A percentile compares a stretch with the other conserved stretches of the same genome.
Conservation (phyloP, 1,284 basidiomycete genomes). For the Kwoniella shivajii region DNA sequence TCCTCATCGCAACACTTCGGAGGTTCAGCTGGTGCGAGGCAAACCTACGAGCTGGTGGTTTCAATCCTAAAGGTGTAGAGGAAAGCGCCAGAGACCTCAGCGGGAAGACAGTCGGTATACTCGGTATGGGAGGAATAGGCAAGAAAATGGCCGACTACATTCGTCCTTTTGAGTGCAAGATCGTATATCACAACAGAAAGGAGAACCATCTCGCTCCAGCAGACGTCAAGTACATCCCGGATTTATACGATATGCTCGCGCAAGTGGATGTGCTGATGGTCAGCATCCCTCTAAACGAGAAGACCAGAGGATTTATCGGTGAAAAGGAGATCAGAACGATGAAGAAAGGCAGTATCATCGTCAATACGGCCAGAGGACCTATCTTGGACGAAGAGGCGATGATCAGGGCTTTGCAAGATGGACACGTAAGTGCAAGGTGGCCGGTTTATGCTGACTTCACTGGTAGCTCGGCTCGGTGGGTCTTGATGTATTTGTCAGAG, state of each 20-base stretch:
- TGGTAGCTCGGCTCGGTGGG: slow-evolving; percentile 53
- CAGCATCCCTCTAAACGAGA: slow-evolving; percentile 56
- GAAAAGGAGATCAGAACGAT: slow-evolving; percentile 71
- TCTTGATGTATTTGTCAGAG: slow-evolving; percentile 60
- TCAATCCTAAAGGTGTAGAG: slow-evolving; percentile 62
- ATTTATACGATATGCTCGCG: slow-evolving; percentile 67
- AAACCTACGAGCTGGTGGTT: slow-evolving; percentile 56
- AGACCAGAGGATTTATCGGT: slow-evolving; percentile 73
- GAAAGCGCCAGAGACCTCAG: background rate
- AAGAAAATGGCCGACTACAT: slow-evolving; percentile 26
- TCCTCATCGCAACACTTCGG: slow-evolving; percentile 74
- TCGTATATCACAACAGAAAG: slow-evolving; percentile 75
- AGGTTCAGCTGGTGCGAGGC: slow-evolving; percentile 72
- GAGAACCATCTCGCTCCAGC: background rate
- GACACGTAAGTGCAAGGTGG: slow-evolving; percentile 68
- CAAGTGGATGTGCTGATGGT: slow-evolving; percentile 68
- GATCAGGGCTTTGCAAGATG: slow-evolving; percentile 74
- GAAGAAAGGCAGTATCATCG: slow-evolving; percentile 73
- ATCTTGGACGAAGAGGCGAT: slow-evolving; percentile 81
- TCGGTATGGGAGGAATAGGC: slow-evolving; percentile 88
- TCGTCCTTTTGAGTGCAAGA: slow-evolving; percentile 62
- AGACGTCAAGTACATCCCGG: slow-evolving; percentile 26
- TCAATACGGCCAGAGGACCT: slow-evolving; percentile 81
- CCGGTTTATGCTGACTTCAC: background rate
- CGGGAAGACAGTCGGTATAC: slow-evolving; percentile 71